Conservation (phyloP, 2,329 filamentous ascomycete species). For the Xylaria sp. region DNA sequence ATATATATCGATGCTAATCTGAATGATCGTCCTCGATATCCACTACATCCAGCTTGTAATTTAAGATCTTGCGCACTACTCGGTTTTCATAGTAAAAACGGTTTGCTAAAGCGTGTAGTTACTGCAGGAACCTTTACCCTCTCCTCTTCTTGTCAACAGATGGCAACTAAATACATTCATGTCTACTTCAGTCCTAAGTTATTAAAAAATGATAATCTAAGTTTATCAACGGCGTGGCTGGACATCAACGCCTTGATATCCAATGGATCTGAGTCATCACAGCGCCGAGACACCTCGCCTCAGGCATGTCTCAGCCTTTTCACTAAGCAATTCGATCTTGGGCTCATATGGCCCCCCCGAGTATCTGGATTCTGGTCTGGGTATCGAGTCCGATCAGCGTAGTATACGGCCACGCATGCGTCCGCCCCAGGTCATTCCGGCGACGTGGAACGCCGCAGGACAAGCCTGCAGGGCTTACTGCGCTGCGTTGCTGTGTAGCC, state of each 20-base stretch:
- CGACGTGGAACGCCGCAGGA: conserved; percentile 12
- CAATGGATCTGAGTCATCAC: conserved; percentile 19
- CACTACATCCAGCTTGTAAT: not conserved
- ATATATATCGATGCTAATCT: too few relatives aligned
- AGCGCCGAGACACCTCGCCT: conserved; percentile 6
- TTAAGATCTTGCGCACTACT: not conserved
- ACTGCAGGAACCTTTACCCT: conserved; percentile 1
- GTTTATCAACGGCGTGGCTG: conserved; percentile 11
- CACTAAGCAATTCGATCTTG: conserved; percentile 21
- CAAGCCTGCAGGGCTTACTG: not conserved
- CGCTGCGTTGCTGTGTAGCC: not conserved
- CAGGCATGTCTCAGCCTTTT: conserved; percentile 29
- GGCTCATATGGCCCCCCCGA: conserved; percentile 8
- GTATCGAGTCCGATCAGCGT: conserved; percentile 4
- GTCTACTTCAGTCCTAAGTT: not conserved
- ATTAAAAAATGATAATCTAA: conserved; percentile 2
- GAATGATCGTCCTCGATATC: too few relatives aligned
- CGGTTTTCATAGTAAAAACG: not conserved
- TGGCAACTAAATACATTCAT: not conserved
- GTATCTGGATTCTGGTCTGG: conserved; percentile 31
- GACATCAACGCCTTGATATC: not conserved
- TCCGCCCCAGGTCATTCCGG: conserved; percentile 15
- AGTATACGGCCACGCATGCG: not conserved
- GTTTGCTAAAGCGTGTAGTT: not conserved
- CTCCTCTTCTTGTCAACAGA: not conserved